These are phyloP conservation scores for Ogataea henricii DNA, from an alignment of 805 yeast genomes.

Conservation along the genomic window DNA sequence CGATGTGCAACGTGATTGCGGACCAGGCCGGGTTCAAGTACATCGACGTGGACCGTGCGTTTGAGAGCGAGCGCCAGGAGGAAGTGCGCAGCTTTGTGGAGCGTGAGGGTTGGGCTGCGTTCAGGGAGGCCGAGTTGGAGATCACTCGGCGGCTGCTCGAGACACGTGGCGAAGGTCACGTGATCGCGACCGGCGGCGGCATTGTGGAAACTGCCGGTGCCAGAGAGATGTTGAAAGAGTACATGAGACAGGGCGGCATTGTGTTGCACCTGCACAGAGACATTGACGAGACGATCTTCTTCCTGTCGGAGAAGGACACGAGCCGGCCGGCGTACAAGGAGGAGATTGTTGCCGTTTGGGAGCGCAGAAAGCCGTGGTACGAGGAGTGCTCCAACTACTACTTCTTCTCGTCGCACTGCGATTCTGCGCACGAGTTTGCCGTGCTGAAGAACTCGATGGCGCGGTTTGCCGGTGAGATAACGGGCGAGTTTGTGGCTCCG, in stretches of 20 bases:
- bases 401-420: constrained; percentile 77
- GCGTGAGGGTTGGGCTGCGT: constrained; percentile 81
- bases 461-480: constrained; percentile 57
- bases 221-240: constrained; percentile 60
- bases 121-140: constrained; percentile 66
- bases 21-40: constrained; percentile 63
- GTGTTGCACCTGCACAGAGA: constrained; percentile 92
- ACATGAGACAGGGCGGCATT: constrained; percentile 54
- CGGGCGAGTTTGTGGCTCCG: constrained; percentile 48
- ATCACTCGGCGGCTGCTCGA: constrained; percentile 53
- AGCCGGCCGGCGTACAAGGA: constrained; percentile 85
- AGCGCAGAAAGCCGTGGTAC: constrained; percentile 77
- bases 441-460: constrained; percentile 61
- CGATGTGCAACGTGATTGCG: constrained; percentile 80
- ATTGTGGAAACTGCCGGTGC: constrained; percentile 78
- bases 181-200: constrained; percentile 96
- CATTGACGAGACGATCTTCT: constrained; percentile 73
- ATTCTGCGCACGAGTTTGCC: constrained; percentile 51
- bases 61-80: constrained; percentile 55
- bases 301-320: constrained; percentile 69
- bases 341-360: constrained; percentile 83
- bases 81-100: constrained; percentile 64
- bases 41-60: constrained; percentile 73
- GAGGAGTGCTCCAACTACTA: constrained; percentile 74
- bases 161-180: constrained; percentile 49